Evolutionary conservation across 208 protist genomes (phyloP).

Genomic region (Porcisia hertigi): DNA sequence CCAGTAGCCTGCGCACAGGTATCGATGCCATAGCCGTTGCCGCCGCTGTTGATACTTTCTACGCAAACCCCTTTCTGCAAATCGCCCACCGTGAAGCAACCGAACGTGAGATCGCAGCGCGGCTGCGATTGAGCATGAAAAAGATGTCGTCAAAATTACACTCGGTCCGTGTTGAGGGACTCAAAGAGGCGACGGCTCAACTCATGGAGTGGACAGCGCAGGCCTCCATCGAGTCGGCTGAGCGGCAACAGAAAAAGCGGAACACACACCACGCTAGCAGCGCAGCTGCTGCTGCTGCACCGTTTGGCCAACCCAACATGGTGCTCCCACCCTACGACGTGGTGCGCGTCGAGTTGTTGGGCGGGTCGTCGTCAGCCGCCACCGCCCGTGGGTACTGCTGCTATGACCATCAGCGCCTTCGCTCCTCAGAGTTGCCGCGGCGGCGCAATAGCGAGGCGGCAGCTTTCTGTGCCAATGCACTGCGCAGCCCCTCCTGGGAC

Average conservation of each 20-base stretch:
- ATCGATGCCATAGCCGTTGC: constrained; percentile 9
- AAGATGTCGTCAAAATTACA: constrained; percentile 68
- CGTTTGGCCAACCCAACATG: background rate
- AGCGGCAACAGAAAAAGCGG: constrained; percentile 8
- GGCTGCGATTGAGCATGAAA: constrained; percentile 48
- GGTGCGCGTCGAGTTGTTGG: constrained; percentile 58
- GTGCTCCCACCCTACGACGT: constrained; percentile 56
- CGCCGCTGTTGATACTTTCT: constrained; percentile 22
- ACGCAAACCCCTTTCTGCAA: constrained; percentile 58
- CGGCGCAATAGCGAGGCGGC: background rate
- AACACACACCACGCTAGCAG: background rate
- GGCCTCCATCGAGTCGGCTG: constrained; percentile 55
- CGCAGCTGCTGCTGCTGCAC: background rate
- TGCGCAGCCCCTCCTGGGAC: constrained; percentile 50
- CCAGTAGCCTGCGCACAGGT: constrained; percentile 24
- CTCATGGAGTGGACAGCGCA: constrained; percentile 52
- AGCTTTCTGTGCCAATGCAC: background rate
- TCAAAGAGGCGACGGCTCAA: constrained; percentile 54
- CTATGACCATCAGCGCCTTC: background rate
- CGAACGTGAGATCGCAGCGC: constrained; percentile 55
- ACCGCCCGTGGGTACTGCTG: background rate
- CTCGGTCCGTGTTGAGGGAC: constrained; percentile 56
- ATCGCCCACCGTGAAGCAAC: constrained; percentile 48
- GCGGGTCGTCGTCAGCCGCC: constrained; percentile 13
- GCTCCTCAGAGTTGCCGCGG: background rate